These are phyloP conservation scores for Pythium rhizo-oryzae DNA, from an alignment of 352 stramenopile species.

Conservation along the genomic window DNA sequence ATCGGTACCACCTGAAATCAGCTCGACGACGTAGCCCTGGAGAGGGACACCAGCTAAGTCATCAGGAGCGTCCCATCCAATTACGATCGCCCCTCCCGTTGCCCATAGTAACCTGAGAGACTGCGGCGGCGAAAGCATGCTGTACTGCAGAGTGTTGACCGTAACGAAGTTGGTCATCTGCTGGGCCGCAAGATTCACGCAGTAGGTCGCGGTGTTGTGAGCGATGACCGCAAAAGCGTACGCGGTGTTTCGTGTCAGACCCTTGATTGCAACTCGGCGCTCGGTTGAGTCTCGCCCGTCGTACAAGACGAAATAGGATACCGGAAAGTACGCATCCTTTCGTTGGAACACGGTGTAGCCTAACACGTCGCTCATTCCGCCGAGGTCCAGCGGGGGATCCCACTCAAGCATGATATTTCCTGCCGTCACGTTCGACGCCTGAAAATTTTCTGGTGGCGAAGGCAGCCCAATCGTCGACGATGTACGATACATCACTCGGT, in stretches of 20 bases:
- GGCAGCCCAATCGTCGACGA: conserved; percentile 37
- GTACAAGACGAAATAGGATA: conserved; percentile 49
- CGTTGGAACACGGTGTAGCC: conserved; percentile 61
- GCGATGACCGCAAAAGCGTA: conserved; percentile 59
- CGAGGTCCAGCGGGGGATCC: conserved; percentile 52
- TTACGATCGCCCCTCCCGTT: conserved; percentile 48
- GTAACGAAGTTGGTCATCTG: conserved; percentile 31
- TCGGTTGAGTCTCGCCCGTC: conserved; percentile 47
- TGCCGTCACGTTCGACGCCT: conserved; percentile 36
- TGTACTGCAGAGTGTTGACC: conserved; percentile 41
- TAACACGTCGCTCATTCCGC: conserved; percentile 41
- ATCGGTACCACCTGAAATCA: conserved; percentile 14
- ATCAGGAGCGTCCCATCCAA: conserved; percentile 48
- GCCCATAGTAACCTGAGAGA: conserved; percentile 19
- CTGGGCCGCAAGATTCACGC: conserved; percentile 31
- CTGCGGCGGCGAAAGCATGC: conserved; percentile 33
- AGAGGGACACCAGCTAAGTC: conserved; percentile 55
- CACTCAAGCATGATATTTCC: conserved; percentile 61
- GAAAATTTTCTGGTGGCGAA: conserved; percentile 45
- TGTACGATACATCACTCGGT: conserved; percentile 29
- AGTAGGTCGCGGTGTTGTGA: conserved; percentile 54
- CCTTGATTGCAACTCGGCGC: conserved; percentile 30
- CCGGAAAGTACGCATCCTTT: conserved; percentile 19
- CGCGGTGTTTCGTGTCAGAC: conserved; percentile 29
- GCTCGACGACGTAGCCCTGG: conserved; percentile 41